Evolutionary conservation across 2,329 filamentous ascomycete genomes (phyloP), one percentile per base, ranked within the genome.

Genomic region (Ophiognomonia clavigignenti-juglandacearum): DNA sequence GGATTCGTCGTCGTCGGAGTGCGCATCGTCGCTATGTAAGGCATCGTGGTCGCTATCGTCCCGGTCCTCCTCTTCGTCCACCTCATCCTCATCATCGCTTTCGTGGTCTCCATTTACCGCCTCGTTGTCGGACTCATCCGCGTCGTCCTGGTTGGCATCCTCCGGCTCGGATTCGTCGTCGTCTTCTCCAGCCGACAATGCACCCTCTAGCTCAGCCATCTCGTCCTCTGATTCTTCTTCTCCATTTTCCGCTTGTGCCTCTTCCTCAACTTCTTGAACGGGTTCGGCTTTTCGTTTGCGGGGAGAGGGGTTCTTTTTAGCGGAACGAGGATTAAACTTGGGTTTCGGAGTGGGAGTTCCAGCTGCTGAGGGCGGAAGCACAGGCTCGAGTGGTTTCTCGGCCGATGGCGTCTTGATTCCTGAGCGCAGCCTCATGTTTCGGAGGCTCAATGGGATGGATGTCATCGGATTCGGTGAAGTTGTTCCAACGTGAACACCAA

Each of bases 211-310:
- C 38, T 74, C 64, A 26, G 70, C 71, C 19, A 45, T 45, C 27
- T 45, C 43, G 46, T 76, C 72, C 44, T 66, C 69, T 51, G 85
- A 77, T 55, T 85, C 82, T 55, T 81, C 75, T 1, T 38, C 35
- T 19, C 36, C 39, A 14, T 19, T 24, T 31, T 43, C 22, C 18
- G 26, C 18, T 18, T 45, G 22, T 2, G 37, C 4, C 5, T 29
- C 13, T 16, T 49, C 64, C 52, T 77, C 70, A 13, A 72, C 66
- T 56, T 80, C 78, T 26, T 71, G 71, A 20, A 72, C 75, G 18
- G 79, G 72, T 51, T 45, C 35, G 11, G 78, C 77, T 66, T 86
- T 87, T 55, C 84, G 79, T 71, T 87, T 87, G 63, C 78, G 74
- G 4, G 50, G 46, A n/a, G 50, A 49, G 5, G 46, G 34, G 6